Percentiles rank a stretch among this genome's conserved stretches.
These are phyloP conservation scores for Spinacia oleracea DNA, from an alignment of 179 eudicot genomes.

Conservation along the genomic window DNA sequence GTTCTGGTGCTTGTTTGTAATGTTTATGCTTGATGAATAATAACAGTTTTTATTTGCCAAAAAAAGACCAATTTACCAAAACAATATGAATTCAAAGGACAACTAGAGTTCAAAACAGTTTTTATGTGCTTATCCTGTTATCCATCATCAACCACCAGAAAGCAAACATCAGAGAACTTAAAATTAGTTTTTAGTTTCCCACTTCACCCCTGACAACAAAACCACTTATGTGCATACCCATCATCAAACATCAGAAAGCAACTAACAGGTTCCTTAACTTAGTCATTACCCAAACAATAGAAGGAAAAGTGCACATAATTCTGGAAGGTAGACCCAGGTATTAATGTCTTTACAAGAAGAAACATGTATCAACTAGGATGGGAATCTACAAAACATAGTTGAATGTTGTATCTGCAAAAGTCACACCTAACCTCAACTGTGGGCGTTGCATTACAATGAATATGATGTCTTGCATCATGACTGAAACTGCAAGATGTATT, in stretches of 20 bases:
- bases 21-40: too few relatives aligned
- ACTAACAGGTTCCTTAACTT: not conserved
- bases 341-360: not conserved
- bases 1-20: too few relatives aligned
- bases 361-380: not conserved
- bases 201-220: not conserved
- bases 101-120: too few relatives aligned
- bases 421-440: slow-evolving; percentile 61
- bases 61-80: not conserved
- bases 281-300: not conserved
- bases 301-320: not conserved
- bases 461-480: slow-evolving; percentile 44
- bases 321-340: not conserved
- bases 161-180: too few relatives aligned
- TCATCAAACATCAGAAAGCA: not conserved
- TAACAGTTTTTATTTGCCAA: too few relatives aligned
- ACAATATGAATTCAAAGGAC: not conserved
- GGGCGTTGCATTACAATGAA: slow-evolving; percentile 61
- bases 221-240: not conserved
- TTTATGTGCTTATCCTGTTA: too few relatives aligned
- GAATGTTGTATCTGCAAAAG: not conserved
- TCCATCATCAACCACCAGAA: too few relatives aligned
- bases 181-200: too few relatives aligned
- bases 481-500: slow-evolving; percentile 38
- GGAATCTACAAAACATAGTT: not conserved